A percentile compares a stretch with the other conserved stretches of the same genome.
phyloP scores from a whole-genome alignment of 805 yeast genomes.

The Sugiyamaella lignohabitans region DNA sequence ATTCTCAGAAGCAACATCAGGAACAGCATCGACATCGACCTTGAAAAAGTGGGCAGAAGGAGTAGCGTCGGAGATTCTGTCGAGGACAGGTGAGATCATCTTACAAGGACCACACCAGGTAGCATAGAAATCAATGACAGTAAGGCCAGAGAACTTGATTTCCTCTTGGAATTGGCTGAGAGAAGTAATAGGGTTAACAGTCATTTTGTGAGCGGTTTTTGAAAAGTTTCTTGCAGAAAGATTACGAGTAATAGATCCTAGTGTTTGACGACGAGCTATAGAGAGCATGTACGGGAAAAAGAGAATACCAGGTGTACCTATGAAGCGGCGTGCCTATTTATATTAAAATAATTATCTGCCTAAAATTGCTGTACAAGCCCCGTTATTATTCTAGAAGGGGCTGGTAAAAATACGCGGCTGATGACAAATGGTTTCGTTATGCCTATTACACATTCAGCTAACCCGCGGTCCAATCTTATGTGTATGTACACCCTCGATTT shows the following conservation, averaged over 20 bases:
- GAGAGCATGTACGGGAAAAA: not conserved
- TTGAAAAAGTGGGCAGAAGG: conserved; percentile 69
- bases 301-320: not conserved
- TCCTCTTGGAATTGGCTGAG: conserved; percentile 61
- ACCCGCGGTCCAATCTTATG: too few species aligned
- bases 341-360: not conserved
- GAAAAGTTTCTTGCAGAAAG: conserved; percentile 9
- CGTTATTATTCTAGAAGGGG: not conserved
- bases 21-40: conserved; percentile 84
- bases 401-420: not conserved
- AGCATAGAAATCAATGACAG: conserved; percentile 93
- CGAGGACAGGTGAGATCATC: conserved; percentile 75
- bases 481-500: too few species aligned
- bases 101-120: conserved; percentile 99
- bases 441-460: too few species aligned
- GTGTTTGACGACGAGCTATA: not conserved
- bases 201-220: conserved; percentile 35
- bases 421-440: too few species aligned
- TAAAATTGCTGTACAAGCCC: not conserved
- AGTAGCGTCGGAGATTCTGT: conserved; percentile 47
- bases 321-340: not conserved
- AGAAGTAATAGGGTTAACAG: conserved; percentile 43
- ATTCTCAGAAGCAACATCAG: conserved; percentile 63
- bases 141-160: conserved; percentile 58
- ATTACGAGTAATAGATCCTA: not conserved